Percentiles rank a stretch among this genome's conserved stretches.
Conservation (phyloP, 2,329 filamentous ascomycete species). For the Cyphellophora europaea region DNA sequence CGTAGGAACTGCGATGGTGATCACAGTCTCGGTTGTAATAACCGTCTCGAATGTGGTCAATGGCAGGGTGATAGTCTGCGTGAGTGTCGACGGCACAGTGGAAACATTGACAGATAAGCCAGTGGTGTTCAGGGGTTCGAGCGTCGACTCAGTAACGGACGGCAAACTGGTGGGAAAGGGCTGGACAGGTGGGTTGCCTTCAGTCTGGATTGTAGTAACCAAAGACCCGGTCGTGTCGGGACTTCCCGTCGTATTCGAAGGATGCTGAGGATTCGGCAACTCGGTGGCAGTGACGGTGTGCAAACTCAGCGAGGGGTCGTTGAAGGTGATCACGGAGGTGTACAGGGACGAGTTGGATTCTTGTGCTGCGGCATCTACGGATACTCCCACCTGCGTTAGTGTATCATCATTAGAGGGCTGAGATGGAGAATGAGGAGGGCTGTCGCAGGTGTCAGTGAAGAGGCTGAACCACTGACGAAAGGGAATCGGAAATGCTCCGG, state of each 20-base stretch:
- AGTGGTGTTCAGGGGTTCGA: conserved; percentile 15
- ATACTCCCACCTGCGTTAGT: too few relatives aligned
- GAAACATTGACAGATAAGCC: conserved; percentile 13
- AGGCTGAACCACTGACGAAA: conserved; percentile 3
- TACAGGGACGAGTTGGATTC: conserved; percentile 2
- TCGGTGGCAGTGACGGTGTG: conserved; percentile 13
- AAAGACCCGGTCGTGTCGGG: conserved; percentile 17
- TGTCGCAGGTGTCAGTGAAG: too few relatives aligned
- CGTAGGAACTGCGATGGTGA: conserved; percentile 13
- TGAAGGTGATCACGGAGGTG: conserved; percentile 12
- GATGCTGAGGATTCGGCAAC: conserved; percentile 10
- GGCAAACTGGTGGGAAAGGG: conserved; percentile 18
- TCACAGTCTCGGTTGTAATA: conserved; percentile 12
- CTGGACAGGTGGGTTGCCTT: conserved; percentile 15
- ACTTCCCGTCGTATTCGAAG: conserved; percentile 14
- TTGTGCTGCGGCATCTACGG: not conserved
- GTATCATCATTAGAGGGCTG: too few relatives aligned
- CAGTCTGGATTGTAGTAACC: conserved; percentile 18
- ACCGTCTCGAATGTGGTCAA: conserved; percentile 16
- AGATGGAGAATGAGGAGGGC: too few relatives aligned
- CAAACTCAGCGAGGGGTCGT: conserved; percentile 13
- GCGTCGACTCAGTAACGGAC: conserved; percentile 13
- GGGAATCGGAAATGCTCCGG: conserved; percentile 12
- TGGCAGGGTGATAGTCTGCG: conserved; percentile 17
- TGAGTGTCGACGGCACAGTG: conserved; percentile 11